Evolutionary conservation across 257 asterid genomes (phyloP), one percentile per base, ranked within the genome.

Genomic region (Solanum dulcamara): DNA sequence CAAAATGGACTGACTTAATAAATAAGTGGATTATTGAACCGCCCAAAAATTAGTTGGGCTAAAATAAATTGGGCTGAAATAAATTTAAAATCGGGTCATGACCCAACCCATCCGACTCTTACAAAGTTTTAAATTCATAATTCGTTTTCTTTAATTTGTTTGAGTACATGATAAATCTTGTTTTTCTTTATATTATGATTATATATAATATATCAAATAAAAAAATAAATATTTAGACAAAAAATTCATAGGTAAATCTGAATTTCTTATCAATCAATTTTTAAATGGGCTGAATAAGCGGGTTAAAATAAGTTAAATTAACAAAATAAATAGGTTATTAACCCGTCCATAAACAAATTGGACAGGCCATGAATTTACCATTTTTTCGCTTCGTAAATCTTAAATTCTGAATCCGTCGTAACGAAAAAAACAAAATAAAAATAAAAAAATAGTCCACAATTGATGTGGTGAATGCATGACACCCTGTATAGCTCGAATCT

Each of bases 401-500:
- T 68, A 33, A 68, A 68, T 33, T 66, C 6, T 66, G 1, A 66
- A 14, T 30, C 7, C 2, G 6, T 9, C 7, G 3, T 1, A 10
- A 57, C 7, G 24, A n/a, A n/a, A n/a, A n/a, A n/a, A n/a, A n/a
- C 33, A 4, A 11, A 60, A 10, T 24, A 0, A 4, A 1, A 3
- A 1, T 10, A 2, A 81, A 85, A 85, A 83, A 35, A 64, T 32
- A 17, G 38, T 17, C 30, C 17, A 28, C 33, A 68, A 20, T 46
- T 70, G 1, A 35, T 46, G 40, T 35, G 53, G 82, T 71, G 84
- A 80, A 85, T 84, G 88, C 77, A 87, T 84, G 89, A 85, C 85
- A 86, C 85, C 81, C 88, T 89, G 88, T 81, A 79, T 48, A 85
- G 91, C 90, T 85, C 90, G 88, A 87, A 89, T 89, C 88, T 89